Conservation (phyloP, 176 grass and related monocot species). For the Canna indica region DNA sequence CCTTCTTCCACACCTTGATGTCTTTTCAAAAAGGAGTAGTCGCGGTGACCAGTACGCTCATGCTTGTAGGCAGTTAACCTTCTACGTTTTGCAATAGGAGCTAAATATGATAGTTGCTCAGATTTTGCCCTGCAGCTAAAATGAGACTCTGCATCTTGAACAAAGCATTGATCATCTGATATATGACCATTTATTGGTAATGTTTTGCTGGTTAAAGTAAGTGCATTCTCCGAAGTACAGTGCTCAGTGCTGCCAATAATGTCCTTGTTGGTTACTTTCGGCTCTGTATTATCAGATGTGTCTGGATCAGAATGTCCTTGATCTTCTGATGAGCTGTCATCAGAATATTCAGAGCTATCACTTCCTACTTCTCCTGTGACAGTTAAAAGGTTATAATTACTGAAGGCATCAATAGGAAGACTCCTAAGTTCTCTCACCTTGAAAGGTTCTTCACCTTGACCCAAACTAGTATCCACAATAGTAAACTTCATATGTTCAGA, state of each 20-base stretch:
- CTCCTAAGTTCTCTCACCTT: constrained; percentile 63
- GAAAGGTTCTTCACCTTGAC: constrained; percentile 47
- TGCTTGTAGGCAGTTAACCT: constrained; percentile 61
- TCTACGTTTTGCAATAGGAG: constrained; percentile 62
- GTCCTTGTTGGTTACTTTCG: constrained; percentile 1
- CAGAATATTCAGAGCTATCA: constrained; percentile 32
- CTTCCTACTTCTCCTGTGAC: constrained; percentile 28
- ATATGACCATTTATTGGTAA: constrained; percentile 29
- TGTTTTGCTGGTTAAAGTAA: constrained; percentile 5
- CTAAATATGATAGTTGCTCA: constrained; percentile 49
- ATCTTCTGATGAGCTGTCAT: constrained; percentile 33
- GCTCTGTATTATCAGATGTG: constrained; percentile 20
- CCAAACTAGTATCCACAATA: constrained; percentile 79
- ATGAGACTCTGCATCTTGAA: constrained; percentile 1
- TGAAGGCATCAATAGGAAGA: constrained; percentile 51
- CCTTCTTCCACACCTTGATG: constrained; percentile 25
- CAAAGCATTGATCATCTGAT: constrained; percentile 17
- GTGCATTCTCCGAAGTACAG: constrained; percentile 4
- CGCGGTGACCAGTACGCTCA: constrained; percentile 29
- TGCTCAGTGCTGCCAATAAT: not conserved
- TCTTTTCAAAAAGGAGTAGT: constrained; percentile 31
- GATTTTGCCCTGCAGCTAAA: constrained; percentile 35
- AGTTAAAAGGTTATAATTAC: constrained; percentile 23
- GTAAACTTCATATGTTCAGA: constrained; percentile 69
- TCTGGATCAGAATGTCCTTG: constrained; percentile 18